These are phyloP conservation scores for Globisporangium paddicum DNA, from an alignment of 352 stramenopile species.

Conservation along the genomic window DNA sequence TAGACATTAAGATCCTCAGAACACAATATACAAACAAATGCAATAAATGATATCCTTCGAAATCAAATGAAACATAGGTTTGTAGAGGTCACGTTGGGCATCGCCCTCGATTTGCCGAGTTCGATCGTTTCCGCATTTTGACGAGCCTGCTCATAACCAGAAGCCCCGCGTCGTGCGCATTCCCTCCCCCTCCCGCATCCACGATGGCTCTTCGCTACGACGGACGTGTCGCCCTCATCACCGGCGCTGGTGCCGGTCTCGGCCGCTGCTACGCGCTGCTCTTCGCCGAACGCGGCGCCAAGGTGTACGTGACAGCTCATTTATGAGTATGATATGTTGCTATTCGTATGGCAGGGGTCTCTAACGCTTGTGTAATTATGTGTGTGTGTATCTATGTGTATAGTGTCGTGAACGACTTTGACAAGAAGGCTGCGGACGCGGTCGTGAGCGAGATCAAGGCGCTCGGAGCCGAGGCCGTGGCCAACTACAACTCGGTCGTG, in stretches of 20 bases:
- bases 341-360: no score
- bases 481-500: conserved; percentile 84
- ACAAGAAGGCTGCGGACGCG: conserved; percentile 54
- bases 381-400: conserved; percentile 43
- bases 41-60: neutral
- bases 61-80: neutral
- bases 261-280: conserved; percentile 72
- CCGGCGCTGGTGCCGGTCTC: conserved; percentile 65
- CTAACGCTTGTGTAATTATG: conserved; percentile 55
- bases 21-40: no score
- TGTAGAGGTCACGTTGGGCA: neutral
- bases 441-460: conserved; percentile 79
- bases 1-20: no score
- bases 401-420: conserved; percentile 58
- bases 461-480: conserved; percentile 55
- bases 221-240: conserved; percentile 62
- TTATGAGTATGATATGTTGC: no score
- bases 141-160: conserved; percentile 3
- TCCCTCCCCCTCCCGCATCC: neutral
- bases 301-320: conserved; percentile 57
- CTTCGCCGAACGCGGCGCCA: conserved; percentile 69
- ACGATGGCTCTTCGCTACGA: conserved; percentile 67
- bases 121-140: neutral
- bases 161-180: conserved; percentile 2
- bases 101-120: neutral